phyloP scores from a whole-genome alignment of 176 grass and related monocot species.

The Pontederia paniculata region DNA sequence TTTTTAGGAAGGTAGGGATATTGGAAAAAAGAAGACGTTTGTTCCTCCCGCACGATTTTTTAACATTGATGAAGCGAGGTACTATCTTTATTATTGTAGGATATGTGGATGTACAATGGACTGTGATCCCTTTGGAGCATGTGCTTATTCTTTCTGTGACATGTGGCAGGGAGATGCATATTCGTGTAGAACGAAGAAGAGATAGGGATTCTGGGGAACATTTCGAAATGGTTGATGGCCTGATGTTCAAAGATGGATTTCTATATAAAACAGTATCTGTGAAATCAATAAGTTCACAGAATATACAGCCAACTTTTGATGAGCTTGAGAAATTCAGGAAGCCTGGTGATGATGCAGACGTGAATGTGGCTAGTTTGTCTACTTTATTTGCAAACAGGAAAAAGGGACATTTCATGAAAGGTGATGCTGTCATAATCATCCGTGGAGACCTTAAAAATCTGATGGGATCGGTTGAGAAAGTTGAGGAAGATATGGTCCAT shows the following conservation, averaged over 20 bases:
- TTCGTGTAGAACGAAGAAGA: conserved; percentile 60
- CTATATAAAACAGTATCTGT: conserved; percentile 79
- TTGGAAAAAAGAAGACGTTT: conserved; percentile 90
- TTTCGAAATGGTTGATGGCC: conserved; percentile 74
- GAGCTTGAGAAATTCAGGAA: conserved; percentile 95
- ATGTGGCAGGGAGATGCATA: conserved; percentile 65
- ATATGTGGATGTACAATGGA: neutral
- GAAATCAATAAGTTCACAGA: conserved; percentile 59
- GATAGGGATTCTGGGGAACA: conserved; percentile 71
- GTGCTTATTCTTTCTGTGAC: conserved; percentile 1
- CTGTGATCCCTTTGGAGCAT: too few species aligned
- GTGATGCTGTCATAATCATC: conserved; percentile 79
- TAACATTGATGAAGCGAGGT: conserved; percentile 97
- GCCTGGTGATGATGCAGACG: conserved; percentile 80
- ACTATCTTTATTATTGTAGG: conserved; percentile 14
- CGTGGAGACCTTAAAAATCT: conserved; percentile 86
- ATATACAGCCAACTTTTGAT: conserved; percentile 77
- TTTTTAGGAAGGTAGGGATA: conserved; percentile 78
- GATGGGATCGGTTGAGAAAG: conserved; percentile 97
- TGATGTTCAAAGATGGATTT: conserved; percentile 97
- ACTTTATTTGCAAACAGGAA: conserved; percentile 97
- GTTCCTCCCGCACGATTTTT: conserved; percentile 91
- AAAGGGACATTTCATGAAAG: conserved; percentile 98
- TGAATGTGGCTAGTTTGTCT: conserved; percentile 66
- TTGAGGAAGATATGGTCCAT: conserved; percentile 87